phyloP scores from a whole-genome alignment of 2,329 filamentous ascomycete genomes.

The Pseudogymnoascus sp. region DNA sequence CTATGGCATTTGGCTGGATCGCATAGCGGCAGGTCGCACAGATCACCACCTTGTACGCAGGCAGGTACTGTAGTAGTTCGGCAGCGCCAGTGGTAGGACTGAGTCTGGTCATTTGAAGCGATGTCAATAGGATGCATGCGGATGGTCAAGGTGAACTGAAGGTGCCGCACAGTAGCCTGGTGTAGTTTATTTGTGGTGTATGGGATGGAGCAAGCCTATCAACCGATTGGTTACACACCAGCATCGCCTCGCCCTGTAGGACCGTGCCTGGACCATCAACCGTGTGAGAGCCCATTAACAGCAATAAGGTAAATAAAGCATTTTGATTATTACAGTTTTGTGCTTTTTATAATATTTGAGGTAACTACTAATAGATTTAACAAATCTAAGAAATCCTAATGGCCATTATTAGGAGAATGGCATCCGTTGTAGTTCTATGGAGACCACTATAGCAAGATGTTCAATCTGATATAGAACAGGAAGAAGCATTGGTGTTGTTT shows the following conservation, averaged over 20 bases:
- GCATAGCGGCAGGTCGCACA: constrained; percentile 22
- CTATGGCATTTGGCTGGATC: constrained; percentile 20
- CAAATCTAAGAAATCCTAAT: no score
- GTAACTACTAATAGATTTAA: background rate
- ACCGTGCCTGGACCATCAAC: background rate
- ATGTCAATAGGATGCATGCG: background rate
- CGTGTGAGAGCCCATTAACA: no score
- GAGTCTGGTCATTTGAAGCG: background rate
- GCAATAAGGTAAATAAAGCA: background rate
- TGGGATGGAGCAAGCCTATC: background rate
- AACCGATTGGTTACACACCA: background rate
- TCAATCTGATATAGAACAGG: no score
- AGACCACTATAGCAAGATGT: no score
- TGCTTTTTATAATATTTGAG: background rate
- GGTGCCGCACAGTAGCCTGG: background rate
- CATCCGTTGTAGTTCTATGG: no score
- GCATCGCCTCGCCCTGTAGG: background rate
- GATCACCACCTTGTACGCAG: constrained; percentile 19
- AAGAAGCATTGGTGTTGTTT: no score
- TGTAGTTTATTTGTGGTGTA: background rate
- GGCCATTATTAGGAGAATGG: no score
- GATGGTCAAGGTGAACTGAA: background rate
- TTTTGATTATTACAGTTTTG: background rate
- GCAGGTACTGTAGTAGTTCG: constrained; percentile 20
- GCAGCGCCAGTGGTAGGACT: background rate